These are phyloP conservation scores for Stropharia rugosoannulata DNA, from an alignment of 768 basidiomycete species.

Conservation along the genomic window DNA sequence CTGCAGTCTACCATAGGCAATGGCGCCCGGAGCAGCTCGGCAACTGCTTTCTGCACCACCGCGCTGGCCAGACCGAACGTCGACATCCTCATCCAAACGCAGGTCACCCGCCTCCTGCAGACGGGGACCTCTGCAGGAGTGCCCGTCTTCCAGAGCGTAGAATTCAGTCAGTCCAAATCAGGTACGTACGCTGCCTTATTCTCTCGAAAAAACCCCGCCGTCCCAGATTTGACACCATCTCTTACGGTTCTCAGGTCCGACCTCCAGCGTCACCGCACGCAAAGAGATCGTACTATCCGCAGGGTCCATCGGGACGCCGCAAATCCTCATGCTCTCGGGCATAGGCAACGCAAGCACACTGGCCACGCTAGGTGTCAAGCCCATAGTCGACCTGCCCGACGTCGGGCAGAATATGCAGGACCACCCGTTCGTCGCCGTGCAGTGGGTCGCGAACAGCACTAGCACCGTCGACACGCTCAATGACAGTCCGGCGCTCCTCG, in stretches of 20 bases:
- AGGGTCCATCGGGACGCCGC: slow-evolving; percentile 34
- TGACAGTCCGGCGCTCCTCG: slow-evolving; percentile 1
- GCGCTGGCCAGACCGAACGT: slow-evolving; percentile 5
- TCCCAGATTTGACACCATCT: background rate
- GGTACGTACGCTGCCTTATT: background rate
- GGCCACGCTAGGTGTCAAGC: slow-evolving; percentile 17
- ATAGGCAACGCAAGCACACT: slow-evolving; percentile 29
- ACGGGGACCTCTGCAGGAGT: background rate
- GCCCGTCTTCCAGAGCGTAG: background rate
- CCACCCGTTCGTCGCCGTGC: slow-evolving; percentile 21
- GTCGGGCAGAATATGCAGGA: slow-evolving; percentile 35
- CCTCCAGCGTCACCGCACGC: slow-evolving; percentile 14
- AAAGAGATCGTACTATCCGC: slow-evolving; percentile 38
- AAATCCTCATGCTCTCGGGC: slow-evolving; percentile 32
- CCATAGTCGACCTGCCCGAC: slow-evolving; percentile 28
- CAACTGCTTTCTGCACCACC: slow-evolving; percentile 6
- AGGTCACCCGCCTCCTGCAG: slow-evolving; percentile 6
- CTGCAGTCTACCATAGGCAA: slow-evolving; percentile 11
- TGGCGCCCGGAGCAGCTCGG: slow-evolving; percentile 12
- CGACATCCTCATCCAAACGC: slow-evolving; percentile 10
- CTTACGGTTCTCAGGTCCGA: background rate
- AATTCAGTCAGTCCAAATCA: background rate
- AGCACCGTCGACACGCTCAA: slow-evolving; percentile 14
- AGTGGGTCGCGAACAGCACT: slow-evolving; percentile 21
- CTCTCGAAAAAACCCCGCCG: background rate